Evolutionary conservation across 441 rosid species (phyloP).

Genomic region (Breynia disticha): DNA sequence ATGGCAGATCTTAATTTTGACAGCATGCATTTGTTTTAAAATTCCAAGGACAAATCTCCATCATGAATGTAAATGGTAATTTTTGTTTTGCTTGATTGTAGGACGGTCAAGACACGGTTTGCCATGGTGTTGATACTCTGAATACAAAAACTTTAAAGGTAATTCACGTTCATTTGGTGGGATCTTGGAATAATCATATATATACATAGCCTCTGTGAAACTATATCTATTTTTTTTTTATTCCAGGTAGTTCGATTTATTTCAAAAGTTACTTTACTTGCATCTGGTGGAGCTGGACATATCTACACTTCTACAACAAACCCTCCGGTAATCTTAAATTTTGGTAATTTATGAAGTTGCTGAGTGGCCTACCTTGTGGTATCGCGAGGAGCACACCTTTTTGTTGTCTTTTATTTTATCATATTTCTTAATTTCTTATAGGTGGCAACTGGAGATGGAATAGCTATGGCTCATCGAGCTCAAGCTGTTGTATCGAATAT

Average conservation of each 20-base stretch:
- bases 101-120: slow-evolving; percentile 66
- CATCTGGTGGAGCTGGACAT: slow-evolving; percentile 99
- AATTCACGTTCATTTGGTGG: slow-evolving; percentile 8
- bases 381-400: too few species aligned
- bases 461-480: slow-evolving; percentile 95
- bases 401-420: neutral
- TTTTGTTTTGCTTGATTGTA: slow-evolving; percentile 24
- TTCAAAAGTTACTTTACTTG: slow-evolving; percentile 89
- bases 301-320: slow-evolving; percentile 90
- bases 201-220: neutral
- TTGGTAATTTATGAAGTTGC: too few species aligned
- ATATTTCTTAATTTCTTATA: slow-evolving; percentile 19
- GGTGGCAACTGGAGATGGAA: slow-evolving; percentile 99
- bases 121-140: slow-evolving; percentile 86
- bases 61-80: slow-evolving; percentile 8
- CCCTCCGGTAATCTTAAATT: slow-evolving; percentile 49
- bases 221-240: neutral
- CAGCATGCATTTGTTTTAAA: too few species aligned
- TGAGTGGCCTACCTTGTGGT: too few species aligned
- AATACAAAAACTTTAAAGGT: slow-evolving; percentile 82
- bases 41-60: too few species aligned
- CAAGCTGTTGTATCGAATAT: slow-evolving; percentile 92
- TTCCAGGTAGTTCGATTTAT: slow-evolving; percentile 75
- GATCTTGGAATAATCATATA: neutral
- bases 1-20: too few species aligned